A percentile compares a stretch with the other conserved stretches of the same genome.
Evolutionary conservation across 164 flowering plant species (phyloP).

Genomic region (Annona squamosa): DNA sequence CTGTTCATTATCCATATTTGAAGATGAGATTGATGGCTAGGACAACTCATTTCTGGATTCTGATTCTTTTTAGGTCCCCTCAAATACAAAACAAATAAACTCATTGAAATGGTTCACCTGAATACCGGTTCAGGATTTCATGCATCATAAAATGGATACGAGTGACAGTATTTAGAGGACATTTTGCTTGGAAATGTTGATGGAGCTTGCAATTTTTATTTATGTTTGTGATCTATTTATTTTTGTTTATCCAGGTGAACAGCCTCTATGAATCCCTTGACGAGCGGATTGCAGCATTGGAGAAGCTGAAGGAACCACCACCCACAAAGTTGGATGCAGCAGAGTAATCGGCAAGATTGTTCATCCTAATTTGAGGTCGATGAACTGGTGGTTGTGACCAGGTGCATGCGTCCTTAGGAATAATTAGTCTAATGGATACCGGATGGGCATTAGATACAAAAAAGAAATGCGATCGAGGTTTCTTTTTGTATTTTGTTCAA

Average conservation of each 20-base stretch:
- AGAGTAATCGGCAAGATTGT: conserved; percentile 21
- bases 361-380: neutral
- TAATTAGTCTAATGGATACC: conserved; percentile 7
- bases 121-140: neutral
- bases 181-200: neutral
- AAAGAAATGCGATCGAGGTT: neutral
- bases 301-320: conserved; percentile 38
- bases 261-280: conserved; percentile 42
- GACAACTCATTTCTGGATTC: no score
- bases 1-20: no score
- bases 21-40: no score
- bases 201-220: neutral
- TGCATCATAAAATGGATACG: neutral
- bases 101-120: no score
- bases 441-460: neutral
- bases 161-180: neutral
- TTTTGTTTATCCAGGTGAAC: conserved; percentile 34
- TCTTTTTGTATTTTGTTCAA: neutral
- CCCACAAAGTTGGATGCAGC: conserved; percentile 34
- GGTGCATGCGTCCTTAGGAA: conserved; percentile 1
- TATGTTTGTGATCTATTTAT: neutral
- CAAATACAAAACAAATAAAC: no score
- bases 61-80: no score
- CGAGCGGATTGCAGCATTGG: conserved; percentile 46
- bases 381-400: neutral